Conservation (phyloP, 805 yeast genomes). For the Ogataea kodamae region DNA sequence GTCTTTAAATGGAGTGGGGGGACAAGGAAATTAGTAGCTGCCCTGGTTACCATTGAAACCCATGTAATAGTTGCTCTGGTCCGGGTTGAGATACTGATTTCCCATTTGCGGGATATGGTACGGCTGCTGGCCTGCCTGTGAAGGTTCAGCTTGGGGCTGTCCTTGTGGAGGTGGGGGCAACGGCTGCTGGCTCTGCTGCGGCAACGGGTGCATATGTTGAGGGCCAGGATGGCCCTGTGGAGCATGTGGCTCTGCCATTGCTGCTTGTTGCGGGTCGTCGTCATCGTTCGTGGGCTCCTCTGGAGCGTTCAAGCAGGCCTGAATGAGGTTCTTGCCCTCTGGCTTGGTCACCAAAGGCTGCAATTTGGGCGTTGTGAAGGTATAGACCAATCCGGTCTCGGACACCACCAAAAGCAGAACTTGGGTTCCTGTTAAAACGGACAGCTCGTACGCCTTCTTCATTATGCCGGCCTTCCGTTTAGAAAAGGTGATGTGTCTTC, state of each 20-base stretch:
- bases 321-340: slow-evolving; percentile 95
- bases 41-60: slow-evolving; percentile 30
- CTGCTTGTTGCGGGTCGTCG: slow-evolving; percentile 37
- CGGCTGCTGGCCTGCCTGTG: slow-evolving; percentile 24
- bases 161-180: slow-evolving; percentile 28
- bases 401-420: slow-evolving; percentile 91
- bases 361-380: slow-evolving; percentile 97
- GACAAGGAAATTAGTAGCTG: slow-evolving; percentile 16
- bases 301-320: slow-evolving; percentile 97
- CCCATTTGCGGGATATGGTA: slow-evolving; percentile 28
- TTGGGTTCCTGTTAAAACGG: slow-evolving; percentile 96
- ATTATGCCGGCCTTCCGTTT: slow-evolving; percentile 98
- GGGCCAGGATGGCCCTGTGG: slow-evolving; percentile 21
- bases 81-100: slow-evolving; percentile 26
- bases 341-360: slow-evolving; percentile 97
- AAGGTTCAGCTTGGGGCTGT: slow-evolving; percentile 22
- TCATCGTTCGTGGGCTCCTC: slow-evolving; percentile 68
- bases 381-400: slow-evolving; percentile 97
- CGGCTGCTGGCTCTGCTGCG: slow-evolving; percentile 32
- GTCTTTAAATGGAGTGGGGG: slow-evolving; percentile 5
- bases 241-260: slow-evolving; percentile 20
- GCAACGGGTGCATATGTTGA: slow-evolving; percentile 33
- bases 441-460: slow-evolving; percentile 98
- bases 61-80: slow-evolving; percentile 28
- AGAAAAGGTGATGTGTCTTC: slow-evolving; percentile 96